Percentiles rank a stretch among this genome's conserved stretches.
Conservation (phyloP, 2,329 filamentous ascomycete species). For the Apiospora koreana region DNA sequence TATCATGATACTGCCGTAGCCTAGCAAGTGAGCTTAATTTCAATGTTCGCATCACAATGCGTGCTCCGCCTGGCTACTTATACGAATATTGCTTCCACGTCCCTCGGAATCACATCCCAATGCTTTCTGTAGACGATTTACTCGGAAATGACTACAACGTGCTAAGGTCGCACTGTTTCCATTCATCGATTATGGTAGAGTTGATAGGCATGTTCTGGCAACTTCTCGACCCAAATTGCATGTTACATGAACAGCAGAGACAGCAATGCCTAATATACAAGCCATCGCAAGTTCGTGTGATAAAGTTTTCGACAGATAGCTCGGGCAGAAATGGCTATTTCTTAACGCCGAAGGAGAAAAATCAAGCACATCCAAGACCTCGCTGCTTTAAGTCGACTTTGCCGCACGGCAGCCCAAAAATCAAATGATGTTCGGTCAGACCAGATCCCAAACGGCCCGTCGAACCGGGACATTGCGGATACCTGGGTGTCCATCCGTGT, state of each 20-base stretch:
- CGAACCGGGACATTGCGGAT: background rate
- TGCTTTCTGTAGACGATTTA: too few relatives aligned
- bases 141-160: too few relatives aligned
- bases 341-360: background rate
- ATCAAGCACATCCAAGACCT: background rate
- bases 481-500: background rate
- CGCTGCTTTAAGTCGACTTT: background rate
- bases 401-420: background rate
- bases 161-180: background rate
- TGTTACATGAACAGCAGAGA: too few relatives aligned
- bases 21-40: slow-evolving; percentile 1
- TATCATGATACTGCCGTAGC: background rate
- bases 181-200: background rate
- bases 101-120: background rate
- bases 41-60: background rate
- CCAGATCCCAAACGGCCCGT: background rate
- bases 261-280: background rate
- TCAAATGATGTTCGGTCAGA: background rate
- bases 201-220: background rate
- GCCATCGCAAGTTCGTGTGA: background rate
- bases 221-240: background rate
- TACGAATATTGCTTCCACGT: background rate
- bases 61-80: background rate
- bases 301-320: background rate
- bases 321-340: background rate